phyloP scores from a whole-genome alignment of 768 basidiomycete genomes.

The Strobilomyces confusus region DNA sequence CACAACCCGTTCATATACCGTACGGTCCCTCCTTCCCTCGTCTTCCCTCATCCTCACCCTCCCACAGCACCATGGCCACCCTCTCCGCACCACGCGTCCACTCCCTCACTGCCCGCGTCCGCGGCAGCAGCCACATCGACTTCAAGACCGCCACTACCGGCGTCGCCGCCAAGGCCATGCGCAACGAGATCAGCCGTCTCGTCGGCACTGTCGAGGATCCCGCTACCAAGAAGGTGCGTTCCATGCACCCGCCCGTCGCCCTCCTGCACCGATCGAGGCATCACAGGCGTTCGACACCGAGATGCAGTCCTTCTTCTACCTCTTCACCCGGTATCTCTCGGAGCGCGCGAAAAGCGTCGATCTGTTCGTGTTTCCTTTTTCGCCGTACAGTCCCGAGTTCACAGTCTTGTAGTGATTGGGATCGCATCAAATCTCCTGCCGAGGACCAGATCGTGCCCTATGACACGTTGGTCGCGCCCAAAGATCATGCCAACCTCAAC shows the following conservation, averaged over 20 bases:
- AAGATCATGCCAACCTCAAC: constrained; percentile 49
- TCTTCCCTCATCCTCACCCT: constrained; percentile 11
- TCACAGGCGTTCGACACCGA: constrained; percentile 68
- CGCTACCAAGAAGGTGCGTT: constrained; percentile 71
- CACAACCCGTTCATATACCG: constrained; percentile 55
- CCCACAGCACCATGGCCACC: constrained; percentile 48
- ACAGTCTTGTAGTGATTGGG: constrained; percentile 30
- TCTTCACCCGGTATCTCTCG: constrained; percentile 76
- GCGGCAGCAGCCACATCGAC: constrained; percentile 81
- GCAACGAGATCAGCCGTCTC: constrained; percentile 95
- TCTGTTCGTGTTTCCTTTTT: constrained; percentile 48
- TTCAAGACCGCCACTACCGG: constrained; percentile 98
- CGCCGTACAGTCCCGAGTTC: neutral
- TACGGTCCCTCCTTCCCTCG: constrained; percentile 14
- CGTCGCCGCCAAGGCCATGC: constrained; percentile 93
- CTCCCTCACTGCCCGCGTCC: constrained; percentile 65
- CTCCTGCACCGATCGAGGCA: constrained; percentile 16
- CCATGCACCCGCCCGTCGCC: neutral
- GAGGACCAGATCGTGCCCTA: constrained; percentile 63
- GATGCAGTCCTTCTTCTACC: constrained; percentile 81
- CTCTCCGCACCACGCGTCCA: constrained; percentile 56
- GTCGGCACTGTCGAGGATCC: constrained; percentile 81
- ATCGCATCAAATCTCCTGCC: constrained; percentile 57
- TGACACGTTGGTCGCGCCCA: constrained; percentile 42
- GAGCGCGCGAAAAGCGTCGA: constrained; percentile 65